Evolutionary conservation across 2,329 filamentous ascomycete genomes (phyloP), one percentile per base, ranked within the genome.

Genomic region (Pseudopithomyces chartarum): DNA sequence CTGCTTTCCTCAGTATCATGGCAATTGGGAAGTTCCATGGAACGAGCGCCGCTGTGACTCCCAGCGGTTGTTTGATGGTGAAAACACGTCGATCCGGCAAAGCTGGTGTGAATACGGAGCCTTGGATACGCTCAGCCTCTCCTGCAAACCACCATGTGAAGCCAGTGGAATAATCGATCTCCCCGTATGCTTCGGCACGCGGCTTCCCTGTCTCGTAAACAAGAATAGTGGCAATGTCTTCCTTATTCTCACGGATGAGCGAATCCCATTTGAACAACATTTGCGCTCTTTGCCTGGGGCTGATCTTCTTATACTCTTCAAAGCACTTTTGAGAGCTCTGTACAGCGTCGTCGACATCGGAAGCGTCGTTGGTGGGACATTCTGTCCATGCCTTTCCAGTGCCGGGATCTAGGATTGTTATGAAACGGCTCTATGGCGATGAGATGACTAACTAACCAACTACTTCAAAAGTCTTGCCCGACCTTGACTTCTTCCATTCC

Each of bases 21-120:
- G 86, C 87, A 49, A 89, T 80, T 0, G 87, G 87, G 61, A 90
- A 90, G 65, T 91, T 90, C 88, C 88, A 91, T 4, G 89, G 88
- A 1, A 90, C 87, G 15, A 91, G 76, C 0, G 88, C 88, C 0
- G 83, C 88, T 0, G 84, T 81, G 11, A 90, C 87, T 54, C 89
- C 89, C 56, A 90, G 82, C 0, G 88, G 88, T 73, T 91, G 88
- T 78, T 93, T 93, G 64, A 92, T 83, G 0, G 87, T 89, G 58
- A 93, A 84, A 2, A 87, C 81, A 12, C 89, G 81, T 6, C 90
- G 80, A 32, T 86, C 85, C 0, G 89, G 85, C 0, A 84, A 76
- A 0, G 88, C 79, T 0, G 87, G 82, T 0, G 81, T 79, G 44
- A 85, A 83, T 4, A 88, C 81, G 0, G 82, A 82, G 15, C 90